A percentile compares a stretch with the other conserved stretches of the same genome.
Evolutionary conservation across 2,329 filamentous ascomycete genomes (phyloP).

Genomic region (Clarireedia paspali): DNA sequence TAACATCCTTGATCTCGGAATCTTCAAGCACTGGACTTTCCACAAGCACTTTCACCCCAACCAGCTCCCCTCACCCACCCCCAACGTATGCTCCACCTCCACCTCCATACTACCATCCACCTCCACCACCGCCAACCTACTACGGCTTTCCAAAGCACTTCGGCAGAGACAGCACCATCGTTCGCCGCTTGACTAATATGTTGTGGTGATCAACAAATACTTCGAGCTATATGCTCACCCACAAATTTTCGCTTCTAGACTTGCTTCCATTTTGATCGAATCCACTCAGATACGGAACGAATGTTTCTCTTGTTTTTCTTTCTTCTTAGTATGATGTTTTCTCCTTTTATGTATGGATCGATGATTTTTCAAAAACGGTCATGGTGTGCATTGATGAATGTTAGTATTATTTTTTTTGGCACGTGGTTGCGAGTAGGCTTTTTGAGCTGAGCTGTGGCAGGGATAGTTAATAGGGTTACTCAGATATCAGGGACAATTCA

Average conservation of each 20-base stretch:
- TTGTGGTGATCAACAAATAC: conserved; percentile 8
- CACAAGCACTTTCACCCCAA: background rate
- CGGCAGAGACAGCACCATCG: background rate
- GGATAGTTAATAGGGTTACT: too few relatives aligned
- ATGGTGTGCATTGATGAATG: too few relatives aligned
- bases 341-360: conserved; percentile 3
- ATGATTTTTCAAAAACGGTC: background rate
- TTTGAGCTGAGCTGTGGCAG: too few relatives aligned
- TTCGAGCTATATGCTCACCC: conserved; percentile 5
- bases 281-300: background rate
- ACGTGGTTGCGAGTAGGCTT: too few relatives aligned
- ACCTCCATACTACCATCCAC: conserved; percentile 8
- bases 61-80: background rate
- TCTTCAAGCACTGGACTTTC: background rate
- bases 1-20: background rate
- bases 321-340: background rate
- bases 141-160: background rate
- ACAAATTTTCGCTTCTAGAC: conserved; percentile 18
- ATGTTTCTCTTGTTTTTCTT: conserved; percentile 2
- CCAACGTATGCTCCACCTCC: conserved; percentile 8
- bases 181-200: conserved; percentile 4
- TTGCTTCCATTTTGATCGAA: conserved; percentile 14
- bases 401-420: too few relatives aligned
- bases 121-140: conserved; percentile 3
- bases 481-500: too few relatives aligned